Percentiles rank a stretch among this genome's conserved stretches.
Evolutionary conservation across 371 early-diverging fungal genomes (phyloP).

Genomic region (Rhizoclosmatium hyalinum): DNA sequence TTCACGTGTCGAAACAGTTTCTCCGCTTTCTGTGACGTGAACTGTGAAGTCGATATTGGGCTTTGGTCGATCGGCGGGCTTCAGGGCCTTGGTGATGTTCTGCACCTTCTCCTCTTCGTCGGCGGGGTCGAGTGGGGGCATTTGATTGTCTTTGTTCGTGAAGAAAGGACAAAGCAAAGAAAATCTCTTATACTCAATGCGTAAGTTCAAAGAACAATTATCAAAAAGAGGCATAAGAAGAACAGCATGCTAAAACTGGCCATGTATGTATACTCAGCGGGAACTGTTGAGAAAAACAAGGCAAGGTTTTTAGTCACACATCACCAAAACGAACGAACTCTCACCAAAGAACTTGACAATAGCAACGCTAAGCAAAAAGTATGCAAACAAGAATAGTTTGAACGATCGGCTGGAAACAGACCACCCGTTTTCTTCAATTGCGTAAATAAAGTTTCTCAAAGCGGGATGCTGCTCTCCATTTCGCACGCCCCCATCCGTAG

Average conservation of each 20-base stretch:
- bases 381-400: conserved; percentile 43
- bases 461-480: conserved; percentile 50
- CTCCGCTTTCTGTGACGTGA: conserved; percentile 80
- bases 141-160: conserved; percentile 3
- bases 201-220: conserved; percentile 13
- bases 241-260: conserved; percentile 10
- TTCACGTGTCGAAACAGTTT: conserved; percentile 76
- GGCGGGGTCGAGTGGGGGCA: neutral
- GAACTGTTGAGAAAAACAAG: neutral
- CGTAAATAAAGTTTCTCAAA: conserved; percentile 43
- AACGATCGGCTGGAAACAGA: conserved; percentile 27
- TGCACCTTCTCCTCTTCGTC: conserved; percentile 30
- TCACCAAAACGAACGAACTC: conserved; percentile 21
- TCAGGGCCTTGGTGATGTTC: conserved; percentile 27
- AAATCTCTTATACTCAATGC: neutral
- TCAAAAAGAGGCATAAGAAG: conserved; percentile 22
- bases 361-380: conserved; percentile 41
- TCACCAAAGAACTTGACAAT: conserved; percentile 52
- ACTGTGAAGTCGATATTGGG: conserved; percentile 70
- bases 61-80: conserved; percentile 11
- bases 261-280: conserved; percentile 1
- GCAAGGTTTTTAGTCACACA: neutral
- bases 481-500: conserved; percentile 13
- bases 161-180: neutral
- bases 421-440: conserved; percentile 39